Base-by-base conservation (phyloP, 2,329 filamentous ascomycete genomes). In the Fusarium robinianum region DNA sequence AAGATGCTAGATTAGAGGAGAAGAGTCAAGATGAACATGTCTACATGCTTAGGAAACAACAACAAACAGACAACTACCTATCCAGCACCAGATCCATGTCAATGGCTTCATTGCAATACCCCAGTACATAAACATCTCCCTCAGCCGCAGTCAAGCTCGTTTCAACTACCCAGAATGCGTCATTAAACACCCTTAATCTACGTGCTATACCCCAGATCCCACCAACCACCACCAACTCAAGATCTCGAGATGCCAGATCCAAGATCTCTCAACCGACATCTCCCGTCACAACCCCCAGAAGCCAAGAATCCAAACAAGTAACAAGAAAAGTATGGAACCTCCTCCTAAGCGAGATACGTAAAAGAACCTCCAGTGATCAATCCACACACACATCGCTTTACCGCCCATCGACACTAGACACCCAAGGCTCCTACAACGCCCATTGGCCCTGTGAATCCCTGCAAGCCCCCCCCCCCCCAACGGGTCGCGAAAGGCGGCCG, bases 401-500 rank as follows among this genome's bases (percentile, higher is more conserved):
- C 24, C 16, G 11, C 24, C n/a, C 8, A 38, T 9, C 24, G 15
- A 16, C 19, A 19, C 23, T 36, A 27, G 25, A 27, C n/a, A 27
- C 11, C 25, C 25, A 27, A 27, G 25, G 15, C 11, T 27, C 25
- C 25, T 14, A 27, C 15, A 14, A 32, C 27, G 15, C 12, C 12
- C 22, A 41, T 60, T 60, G 54, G 57, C 36, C 40, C 29, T 27
- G 25, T 37, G 32, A 50, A 31, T 30, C 39, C n/a, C n/a, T n/a
- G n/a, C n/a, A n/a, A n/a, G n/a, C n/a, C n/a, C n/a, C n/a, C n/a
- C n/a, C n/a, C n/a, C n/a, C n/a, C n/a, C n/a, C 15, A 17, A 34
- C 52, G 46, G 57, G 57, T 55, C 57, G 55, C 46, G 38, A 39
- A 41, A 53, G 44, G 53, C 48, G 55, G 57, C 51, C 57, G 55